Evolutionary conservation across 345 rosid genomes (phyloP), one percentile per base, ranked within the genome.

Genomic region (Noccaea caerulescens): DNA sequence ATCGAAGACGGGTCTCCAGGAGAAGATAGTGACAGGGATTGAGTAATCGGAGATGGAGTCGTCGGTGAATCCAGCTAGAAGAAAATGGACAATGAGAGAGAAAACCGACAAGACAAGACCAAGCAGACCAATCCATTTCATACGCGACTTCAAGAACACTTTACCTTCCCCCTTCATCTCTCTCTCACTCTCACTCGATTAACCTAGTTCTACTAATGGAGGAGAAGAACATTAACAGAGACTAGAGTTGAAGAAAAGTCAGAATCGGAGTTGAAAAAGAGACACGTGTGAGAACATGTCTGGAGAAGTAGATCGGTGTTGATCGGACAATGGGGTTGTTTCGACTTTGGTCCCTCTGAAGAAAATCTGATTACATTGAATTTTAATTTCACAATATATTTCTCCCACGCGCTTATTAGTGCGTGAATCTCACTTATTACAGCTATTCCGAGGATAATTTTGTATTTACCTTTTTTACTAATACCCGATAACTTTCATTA

Each of bases 1-100:
- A 41, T 91, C 95, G 69, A 89, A 89, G 78, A 91, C 76, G 63
- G 99, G 99, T 77, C 95, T 81, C 99, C 99, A 94, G 47, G 99
- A 89, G 74, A 94, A 94, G 82, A 94, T 84, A 50, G 96, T 89
- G 72, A 91, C 67, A 12, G 97, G 93, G 51, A 96, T 80, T 8
- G 88, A 90, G 83, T 84, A 91, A n/a, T 91, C 95, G 0, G 90
- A 76, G 81, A 82, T 62, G 71, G 89, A 91, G 14, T 77, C 82
- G 33, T 86, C 82, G 0, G 94, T 87, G 80, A 88, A 88, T 80
- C 93, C 88, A 25, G 99, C 91, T 14, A 94, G 95, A 66, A 89
- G 80, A 65, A 94, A 86, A 69, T 91, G 99, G 3, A 88, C 85
- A 56, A 83, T 73, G 16, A 94, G 86, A 33, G 96, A 91, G 78